Percentiles rank a stretch among this genome's conserved stretches.
Conservation (phyloP, 495 filamentous ascomycete genomes). For the Penicillium soppii region DNA sequence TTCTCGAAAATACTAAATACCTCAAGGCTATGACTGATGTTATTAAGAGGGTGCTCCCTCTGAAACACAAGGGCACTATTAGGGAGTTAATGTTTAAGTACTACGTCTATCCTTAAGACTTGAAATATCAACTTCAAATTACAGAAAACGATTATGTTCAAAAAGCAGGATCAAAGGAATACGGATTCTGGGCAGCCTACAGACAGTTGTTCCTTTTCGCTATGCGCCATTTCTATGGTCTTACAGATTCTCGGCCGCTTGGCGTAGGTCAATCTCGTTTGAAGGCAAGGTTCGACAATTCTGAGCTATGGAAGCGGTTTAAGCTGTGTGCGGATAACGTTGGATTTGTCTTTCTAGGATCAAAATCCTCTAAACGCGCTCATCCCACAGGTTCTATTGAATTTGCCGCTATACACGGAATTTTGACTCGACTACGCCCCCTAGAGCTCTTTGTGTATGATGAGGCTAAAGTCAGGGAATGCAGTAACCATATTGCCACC, state of each 20-base stretch:
- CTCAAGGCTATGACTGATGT: constrained; percentile 24
- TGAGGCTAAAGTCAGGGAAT: not conserved
- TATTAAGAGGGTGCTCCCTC: constrained; percentile 23
- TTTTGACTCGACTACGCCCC: constrained; percentile 5
- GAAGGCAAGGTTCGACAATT: not conserved
- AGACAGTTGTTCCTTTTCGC: constrained; percentile 21
- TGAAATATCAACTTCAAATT: not conserved
- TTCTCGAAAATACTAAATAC: constrained; percentile 32
- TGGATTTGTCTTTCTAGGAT: constrained; percentile 3
- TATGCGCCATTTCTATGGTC: constrained; percentile 19
- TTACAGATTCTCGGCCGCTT: constrained; percentile 9
- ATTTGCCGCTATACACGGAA: not conserved
- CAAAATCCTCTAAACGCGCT: not conserved
- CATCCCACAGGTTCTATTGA: not conserved
- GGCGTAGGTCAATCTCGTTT: not conserved
- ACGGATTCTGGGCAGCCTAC: constrained; percentile 15
- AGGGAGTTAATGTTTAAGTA: constrained; percentile 9
- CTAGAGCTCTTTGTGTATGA: constrained; percentile 14
- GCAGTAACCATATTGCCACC: constrained; percentile 2
- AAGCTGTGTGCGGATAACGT: not conserved
- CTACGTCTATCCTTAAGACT: constrained; percentile 10
- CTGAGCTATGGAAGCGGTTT: constrained; percentile 12
- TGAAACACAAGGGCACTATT: constrained; percentile 17
- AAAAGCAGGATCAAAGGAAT: not conserved
- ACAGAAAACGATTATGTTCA: constrained; percentile 9